Base-by-base conservation (phyloP, 208 protist genomes). In the Entamoeba moshkovskii region DNA sequence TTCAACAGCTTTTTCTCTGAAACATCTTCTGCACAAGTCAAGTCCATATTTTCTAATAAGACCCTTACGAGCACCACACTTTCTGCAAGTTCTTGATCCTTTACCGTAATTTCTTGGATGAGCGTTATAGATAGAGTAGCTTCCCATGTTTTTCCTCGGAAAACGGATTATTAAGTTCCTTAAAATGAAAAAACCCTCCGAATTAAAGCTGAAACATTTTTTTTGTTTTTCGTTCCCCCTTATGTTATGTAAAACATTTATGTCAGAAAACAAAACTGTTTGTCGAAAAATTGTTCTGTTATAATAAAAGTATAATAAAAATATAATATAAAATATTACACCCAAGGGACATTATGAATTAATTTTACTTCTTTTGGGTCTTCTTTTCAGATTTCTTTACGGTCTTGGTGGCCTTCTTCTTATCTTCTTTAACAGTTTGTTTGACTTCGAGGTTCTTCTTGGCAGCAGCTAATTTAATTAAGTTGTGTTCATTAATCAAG, bases 11-110 rank as follows among this genome's bases (percentile, higher is more conserved):
- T 95, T 93, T 33, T 95, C 94, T n/a, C 93, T 22, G 94, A 95
- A 95, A 66, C 94, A 95, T 91, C 66, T 16, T 93, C 94, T 38
- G 94, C 94, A 95, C 25, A 95, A 45, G 8, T 92, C 95, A 33
- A 95, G n/a, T 33, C 52, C 94, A 94, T 95, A 95, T 52, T 95
- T 95, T 33, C 94, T 33, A 94, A 95, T 95, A 33, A 95, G 38
- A 95, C 94, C 94, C 8, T 95, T 94, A 94, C n/a, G n/a, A 44
- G 47, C 94, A 29, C 66, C 66, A 85, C 94, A 95, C 22, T 29
- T 44, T 16, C 94, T 94, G 93, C 94, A 45, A 33, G n/a, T n/a
- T 45, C 92, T 29, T 29, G 92, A 93, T 18, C 92, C 92, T 13
- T 42, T 42, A 42, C 92, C 92, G n/a, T 45, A 93, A 11, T 93